A percentile compares a stretch with the other conserved stretches of the same genome.
These are phyloP conservation scores for Beauveria australis DNA, from an alignment of 2,329 filamentous ascomycete species.

Conservation along the genomic window DNA sequence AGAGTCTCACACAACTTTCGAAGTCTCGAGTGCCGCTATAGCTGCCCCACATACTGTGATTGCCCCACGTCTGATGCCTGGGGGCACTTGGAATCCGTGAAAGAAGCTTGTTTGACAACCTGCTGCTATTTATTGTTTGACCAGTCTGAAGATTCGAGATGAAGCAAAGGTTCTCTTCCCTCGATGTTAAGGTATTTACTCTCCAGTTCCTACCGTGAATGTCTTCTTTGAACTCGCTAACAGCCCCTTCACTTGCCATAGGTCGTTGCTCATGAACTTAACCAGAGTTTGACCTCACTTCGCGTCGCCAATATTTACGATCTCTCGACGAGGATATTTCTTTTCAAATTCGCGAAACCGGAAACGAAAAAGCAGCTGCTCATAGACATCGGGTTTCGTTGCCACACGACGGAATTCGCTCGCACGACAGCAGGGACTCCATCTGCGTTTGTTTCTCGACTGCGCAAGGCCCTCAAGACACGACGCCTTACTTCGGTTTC, in stretches of 20 bases:
- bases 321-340: constrained; percentile 87
- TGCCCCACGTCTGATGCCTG: constrained; percentile 1
- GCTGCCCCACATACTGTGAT: constrained; percentile 6
- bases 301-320: constrained; percentile 94
- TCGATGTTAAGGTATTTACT: constrained; percentile 58
- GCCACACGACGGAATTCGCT: constrained; percentile 85
- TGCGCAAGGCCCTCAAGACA: constrained; percentile 85
- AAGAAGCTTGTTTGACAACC: not conserved
- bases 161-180: constrained; percentile 75
- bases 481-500: constrained; percentile 70
- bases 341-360: constrained; percentile 90
- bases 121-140: not conserved
- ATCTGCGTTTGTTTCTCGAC: constrained; percentile 72
- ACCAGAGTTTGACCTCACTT: constrained; percentile 63
- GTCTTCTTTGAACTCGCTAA: not conserved
- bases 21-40: no score
- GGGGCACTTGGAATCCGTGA: not conserved
- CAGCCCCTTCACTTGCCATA: constrained; percentile 26
- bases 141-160: constrained; percentile 33
- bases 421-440: constrained; percentile 79
- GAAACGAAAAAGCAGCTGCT: constrained; percentile 83
- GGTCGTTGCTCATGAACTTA: constrained; percentile 93
- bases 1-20: no score
- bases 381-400: constrained; percentile 91
- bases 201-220: not conserved